Percentiles rank a stretch among this genome's conserved stretches.
Conservation (phyloP, 805 yeast species). For the Saccharomyces jurei region DNA sequence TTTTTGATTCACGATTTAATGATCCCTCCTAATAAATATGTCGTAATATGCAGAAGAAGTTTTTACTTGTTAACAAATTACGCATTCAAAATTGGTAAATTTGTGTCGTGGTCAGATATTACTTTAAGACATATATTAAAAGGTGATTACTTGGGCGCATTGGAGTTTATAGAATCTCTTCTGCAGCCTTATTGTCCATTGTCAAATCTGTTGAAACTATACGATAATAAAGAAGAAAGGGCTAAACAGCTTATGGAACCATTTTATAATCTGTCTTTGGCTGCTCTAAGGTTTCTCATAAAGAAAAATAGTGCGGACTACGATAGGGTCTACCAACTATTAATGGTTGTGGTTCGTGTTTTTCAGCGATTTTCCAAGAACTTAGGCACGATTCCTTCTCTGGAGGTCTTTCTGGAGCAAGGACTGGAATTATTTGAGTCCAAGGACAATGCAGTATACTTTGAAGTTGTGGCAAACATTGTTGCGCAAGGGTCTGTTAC, state of each 20-base stretch:
- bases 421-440: conserved; percentile 11
- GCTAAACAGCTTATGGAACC: conserved; percentile 23
- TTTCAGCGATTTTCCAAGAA: conserved; percentile 5
- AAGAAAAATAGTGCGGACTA: conserved; percentile 7
- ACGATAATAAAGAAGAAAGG: conserved; percentile 8
- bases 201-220: conserved; percentile 13
- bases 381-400: not conserved
- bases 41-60: conserved; percentile 14
- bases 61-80: conserved; percentile 21
- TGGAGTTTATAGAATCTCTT: conserved; percentile 16
- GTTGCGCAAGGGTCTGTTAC: conserved; percentile 41
- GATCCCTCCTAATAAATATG: conserved; percentile 21
- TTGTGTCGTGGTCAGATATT: conserved; percentile 28
- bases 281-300: conserved; percentile 21
- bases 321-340: conserved; percentile 13
- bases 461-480: conserved; percentile 44
- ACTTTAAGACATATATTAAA: conserved; percentile 22
- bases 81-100: conserved; percentile 21
- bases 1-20: conserved; percentile 19
- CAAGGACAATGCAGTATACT: conserved; percentile 35
- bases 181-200: conserved; percentile 13
- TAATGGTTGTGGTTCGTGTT: conserved; percentile 8
- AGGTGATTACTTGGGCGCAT: conserved; percentile 24
- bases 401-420: conserved; percentile 10
- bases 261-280: conserved; percentile 24